Base-by-base conservation (phyloP, 2,329 filamentous ascomycete species). In the Nigrospora osmanthi region DNA sequence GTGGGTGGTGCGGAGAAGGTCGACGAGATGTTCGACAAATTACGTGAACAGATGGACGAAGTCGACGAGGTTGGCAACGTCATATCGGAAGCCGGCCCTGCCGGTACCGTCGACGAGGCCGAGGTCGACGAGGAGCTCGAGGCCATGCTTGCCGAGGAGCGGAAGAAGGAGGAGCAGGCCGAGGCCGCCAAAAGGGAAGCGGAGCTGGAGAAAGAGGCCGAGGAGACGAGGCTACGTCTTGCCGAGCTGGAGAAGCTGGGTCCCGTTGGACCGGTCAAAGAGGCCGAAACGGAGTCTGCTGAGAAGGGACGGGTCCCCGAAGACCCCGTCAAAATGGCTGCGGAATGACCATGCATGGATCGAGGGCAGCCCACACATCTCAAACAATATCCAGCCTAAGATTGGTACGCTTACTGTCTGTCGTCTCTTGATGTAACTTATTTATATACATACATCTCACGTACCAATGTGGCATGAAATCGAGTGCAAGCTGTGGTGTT, bases 81-180 rank as follows among this genome's bases (percentile, higher is more conserved):
- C 35, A 76, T 97, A 50, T 81, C 82, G 43, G 88, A 93, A 53
- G 64, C 66, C 7, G 72, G 68, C 12, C 69, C 66, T 13, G 16
- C 63, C 53, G 44, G 64, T 59, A 50, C 62, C 1, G 71, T 95
- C 31, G 88, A 95, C 61, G 90, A 95, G 58, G 75, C 59, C 16
- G 90, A 94, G 61, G 80, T 97, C 45, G 89, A 96, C 54, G 86
- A 91, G 48, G 91, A 96, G 68, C 74, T 97, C 39, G 85, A 86
- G 53, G 82, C 75, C 4, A 69, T 98, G 68, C 82, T 90, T 65
- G 69, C 61, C 32, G 72, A 79, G 52, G 76, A 80, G 54, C 65
- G 58, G 51, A 69, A 70, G 57, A 75, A 77, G 58, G 73, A 79
- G 46, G 68, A 71, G 47, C 67, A 68, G 47, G 65, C 63, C 11